A percentile compares a stretch with the other conserved stretches of the same genome.
phyloP scores from a whole-genome alignment of 371 early-diverging fungal species.

The Rhizopus microsporus region DNA sequence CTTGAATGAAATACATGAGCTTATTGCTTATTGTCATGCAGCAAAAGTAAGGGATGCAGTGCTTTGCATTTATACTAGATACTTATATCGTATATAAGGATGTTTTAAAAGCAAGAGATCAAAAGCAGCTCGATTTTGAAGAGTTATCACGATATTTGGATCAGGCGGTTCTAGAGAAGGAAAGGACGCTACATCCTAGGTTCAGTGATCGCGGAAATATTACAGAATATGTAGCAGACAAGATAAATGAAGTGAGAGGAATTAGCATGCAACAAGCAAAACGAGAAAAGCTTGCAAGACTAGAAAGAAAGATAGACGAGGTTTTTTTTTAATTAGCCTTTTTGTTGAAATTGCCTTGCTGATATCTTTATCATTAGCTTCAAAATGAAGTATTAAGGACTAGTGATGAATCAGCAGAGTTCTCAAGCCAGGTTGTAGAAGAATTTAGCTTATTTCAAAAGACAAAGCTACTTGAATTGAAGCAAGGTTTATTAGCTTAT shows the following conservation, averaged over 20 bases:
- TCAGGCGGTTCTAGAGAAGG: conserved; percentile 62
- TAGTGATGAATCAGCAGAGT: conserved; percentile 66
- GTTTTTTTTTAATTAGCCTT: conserved; percentile 39
- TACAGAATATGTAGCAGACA: conserved; percentile 81
- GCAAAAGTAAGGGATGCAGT: conserved; percentile 66
- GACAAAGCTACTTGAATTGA: conserved; percentile 78
- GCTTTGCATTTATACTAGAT: neutral
- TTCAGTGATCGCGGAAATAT: conserved; percentile 53
- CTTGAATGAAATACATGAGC: conserved; percentile 74
- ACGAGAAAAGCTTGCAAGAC: conserved; percentile 70
- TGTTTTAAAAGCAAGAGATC: conserved; percentile 84
- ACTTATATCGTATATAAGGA: conserved; percentile 35
- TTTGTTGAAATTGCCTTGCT: neutral
- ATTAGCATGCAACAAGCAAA: conserved; percentile 80
- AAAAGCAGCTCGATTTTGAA: conserved; percentile 94
- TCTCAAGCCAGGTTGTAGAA: conserved; percentile 74
- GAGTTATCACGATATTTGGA: conserved; percentile 79
- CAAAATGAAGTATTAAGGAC: conserved; percentile 74
- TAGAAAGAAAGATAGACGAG: conserved; percentile 75
- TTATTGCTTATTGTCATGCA: conserved; percentile 85
- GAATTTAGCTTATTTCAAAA: conserved; percentile 83
- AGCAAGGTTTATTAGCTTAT: conserved; percentile 72
- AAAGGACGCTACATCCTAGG: conserved; percentile 56
- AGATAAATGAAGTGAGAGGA: conserved; percentile 87
- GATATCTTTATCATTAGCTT: conserved; percentile 52